These are phyloP conservation scores for Scenedesmus sp. DNA, from an alignment of 163 green algal genomes.

Conservation along the genomic window DNA sequence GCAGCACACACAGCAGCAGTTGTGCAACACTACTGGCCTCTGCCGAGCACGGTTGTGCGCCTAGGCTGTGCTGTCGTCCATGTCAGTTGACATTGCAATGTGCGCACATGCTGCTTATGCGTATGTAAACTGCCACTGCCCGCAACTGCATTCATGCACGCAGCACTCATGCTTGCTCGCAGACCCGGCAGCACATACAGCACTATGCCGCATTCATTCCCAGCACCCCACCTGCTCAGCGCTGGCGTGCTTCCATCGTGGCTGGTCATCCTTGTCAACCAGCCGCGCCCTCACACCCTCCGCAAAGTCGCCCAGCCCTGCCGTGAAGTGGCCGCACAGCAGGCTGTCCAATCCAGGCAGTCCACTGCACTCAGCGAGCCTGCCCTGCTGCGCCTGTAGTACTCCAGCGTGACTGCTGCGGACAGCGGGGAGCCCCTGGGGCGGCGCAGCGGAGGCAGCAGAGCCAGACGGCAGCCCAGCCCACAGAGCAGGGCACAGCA, in stretches of 20 bases:
- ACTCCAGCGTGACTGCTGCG: slow-evolving; percentile 30
- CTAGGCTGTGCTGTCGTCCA: too few relatives aligned
- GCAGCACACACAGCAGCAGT: too few relatives aligned
- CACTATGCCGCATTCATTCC: background rate
- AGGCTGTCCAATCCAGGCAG: slow-evolving; percentile 16
- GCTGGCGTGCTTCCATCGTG: slow-evolving; percentile 34
- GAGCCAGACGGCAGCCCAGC: too few relatives aligned
- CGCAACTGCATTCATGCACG: too few relatives aligned
- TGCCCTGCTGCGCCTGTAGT: slow-evolving; percentile 20
- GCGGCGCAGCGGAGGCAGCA: background rate
- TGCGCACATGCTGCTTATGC: too few relatives aligned
- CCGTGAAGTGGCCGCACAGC: slow-evolving; percentile 44
- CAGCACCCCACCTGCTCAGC: background rate
- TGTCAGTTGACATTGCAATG: too few relatives aligned
- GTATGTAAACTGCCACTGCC: too few relatives aligned
- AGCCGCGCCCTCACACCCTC: slow-evolving; percentile 55
- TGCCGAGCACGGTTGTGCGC: too few relatives aligned
- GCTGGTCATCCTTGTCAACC: slow-evolving; percentile 50
- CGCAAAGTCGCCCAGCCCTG: slow-evolving; percentile 38
- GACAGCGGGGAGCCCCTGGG: slow-evolving; percentile 50
- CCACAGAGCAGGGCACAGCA: background rate
- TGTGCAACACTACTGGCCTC: too few relatives aligned
- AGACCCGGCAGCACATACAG: background rate
- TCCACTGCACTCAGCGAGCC: background rate
- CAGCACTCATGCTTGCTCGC: too few relatives aligned